Conservation (phyloP, 1,284 basidiomycete genomes). For the Boletus semigastroideus region DNA sequence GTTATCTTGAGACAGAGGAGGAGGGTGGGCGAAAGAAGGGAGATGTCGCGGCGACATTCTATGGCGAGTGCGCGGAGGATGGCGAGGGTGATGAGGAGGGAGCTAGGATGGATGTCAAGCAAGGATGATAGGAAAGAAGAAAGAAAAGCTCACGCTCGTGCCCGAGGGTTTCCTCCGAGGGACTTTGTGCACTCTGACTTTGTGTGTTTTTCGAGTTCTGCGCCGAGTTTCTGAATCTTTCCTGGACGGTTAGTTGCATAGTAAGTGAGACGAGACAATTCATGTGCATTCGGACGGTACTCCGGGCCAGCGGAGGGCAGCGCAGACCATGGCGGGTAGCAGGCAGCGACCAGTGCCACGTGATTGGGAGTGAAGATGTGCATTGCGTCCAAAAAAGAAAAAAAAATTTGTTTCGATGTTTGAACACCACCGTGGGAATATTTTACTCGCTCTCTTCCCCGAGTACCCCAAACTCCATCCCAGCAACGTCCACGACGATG, state of each 20-base stretch:
- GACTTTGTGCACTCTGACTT: slow-evolving; percentile 68
- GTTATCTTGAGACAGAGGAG: slow-evolving; percentile 72
- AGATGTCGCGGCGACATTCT: slow-evolving; percentile 87
- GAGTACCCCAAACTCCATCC: slow-evolving; percentile 40
- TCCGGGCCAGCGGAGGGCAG: slow-evolving; percentile 76
- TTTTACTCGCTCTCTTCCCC: slow-evolving; percentile 55
- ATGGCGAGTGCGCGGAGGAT: slow-evolving; percentile 85
- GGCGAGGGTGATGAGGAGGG: slow-evolving; percentile 83
- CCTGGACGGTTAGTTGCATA: slow-evolving; percentile 89
- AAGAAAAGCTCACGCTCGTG: slow-evolving; percentile 69
- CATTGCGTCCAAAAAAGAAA: slow-evolving; percentile 12
- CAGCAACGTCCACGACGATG: slow-evolving; percentile 44
- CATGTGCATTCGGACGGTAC: slow-evolving; percentile 85
- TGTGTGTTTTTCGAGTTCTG: slow-evolving; percentile 81
- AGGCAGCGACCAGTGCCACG: slow-evolving; percentile 83
- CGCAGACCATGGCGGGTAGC: slow-evolving; percentile 85
- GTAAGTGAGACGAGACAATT: slow-evolving; percentile 89
- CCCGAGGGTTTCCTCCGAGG: slow-evolving; percentile 70
- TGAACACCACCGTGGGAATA: slow-evolving; percentile 14
- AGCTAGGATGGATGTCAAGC: slow-evolving; percentile 43
- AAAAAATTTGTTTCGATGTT: no score
- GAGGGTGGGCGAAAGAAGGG: slow-evolving; percentile 78
- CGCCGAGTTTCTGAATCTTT: slow-evolving; percentile 84
- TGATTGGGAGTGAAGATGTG: slow-evolving; percentile 82
- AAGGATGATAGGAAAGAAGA: neutral